phyloP scores from a whole-genome alignment of 225 moss, liverwort and hornwort genomes.

The Neckera pumila region DNA sequence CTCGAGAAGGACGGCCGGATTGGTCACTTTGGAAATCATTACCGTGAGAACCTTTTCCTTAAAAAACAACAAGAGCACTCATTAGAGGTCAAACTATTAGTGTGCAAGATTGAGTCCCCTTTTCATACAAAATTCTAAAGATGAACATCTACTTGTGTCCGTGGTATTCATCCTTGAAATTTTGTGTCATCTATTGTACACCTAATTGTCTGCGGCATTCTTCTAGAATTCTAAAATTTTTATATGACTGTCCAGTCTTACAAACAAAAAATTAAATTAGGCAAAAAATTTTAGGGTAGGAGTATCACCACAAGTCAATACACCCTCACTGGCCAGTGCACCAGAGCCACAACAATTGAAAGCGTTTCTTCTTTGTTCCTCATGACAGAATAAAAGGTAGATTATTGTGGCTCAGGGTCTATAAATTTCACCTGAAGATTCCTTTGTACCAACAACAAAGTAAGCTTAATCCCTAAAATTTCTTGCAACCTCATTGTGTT shows the following conservation, averaged over 20 bases:
- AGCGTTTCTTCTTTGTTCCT: not conserved
- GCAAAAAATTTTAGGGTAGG: not conserved
- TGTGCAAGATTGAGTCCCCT: fast-evolving
- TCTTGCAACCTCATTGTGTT: too few species aligned
- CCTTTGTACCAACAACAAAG: not conserved
- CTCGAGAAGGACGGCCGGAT: fast-evolving
- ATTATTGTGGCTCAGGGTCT: not conserved
- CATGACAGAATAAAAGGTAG: not conserved
- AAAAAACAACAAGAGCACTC: not conserved
- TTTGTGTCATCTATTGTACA: not conserved
- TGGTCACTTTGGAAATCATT: not conserved
- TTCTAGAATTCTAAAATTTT: not conserved
- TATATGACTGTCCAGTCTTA: not conserved
- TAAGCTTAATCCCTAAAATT: not conserved
- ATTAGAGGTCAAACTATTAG: not conserved
- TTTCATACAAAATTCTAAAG: not conserved
- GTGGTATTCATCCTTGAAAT: too few species aligned
- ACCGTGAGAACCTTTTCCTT: not conserved
- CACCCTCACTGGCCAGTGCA: not conserved
- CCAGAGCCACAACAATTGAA: not conserved
- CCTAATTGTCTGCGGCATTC: too few species aligned
- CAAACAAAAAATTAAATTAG: not conserved
- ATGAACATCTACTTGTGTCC: not conserved
- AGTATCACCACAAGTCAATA: not conserved
- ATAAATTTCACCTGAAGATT: too few species aligned